Base-by-base conservation (phyloP, 2,329 filamentous ascomycete species). In the Sclerotinia glacialis region DNA sequence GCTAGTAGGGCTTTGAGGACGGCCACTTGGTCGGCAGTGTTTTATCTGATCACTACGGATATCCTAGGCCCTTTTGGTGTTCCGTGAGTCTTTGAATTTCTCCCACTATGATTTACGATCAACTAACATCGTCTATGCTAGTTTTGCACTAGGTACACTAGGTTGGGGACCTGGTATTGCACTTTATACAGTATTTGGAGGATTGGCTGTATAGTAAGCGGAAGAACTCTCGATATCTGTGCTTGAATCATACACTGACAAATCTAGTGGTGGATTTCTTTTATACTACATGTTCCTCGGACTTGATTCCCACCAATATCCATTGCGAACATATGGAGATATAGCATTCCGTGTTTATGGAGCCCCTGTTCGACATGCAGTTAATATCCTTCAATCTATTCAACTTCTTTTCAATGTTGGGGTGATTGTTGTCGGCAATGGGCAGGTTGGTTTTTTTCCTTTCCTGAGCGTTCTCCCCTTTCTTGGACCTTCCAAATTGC, bases 1-100 rank as follows among this genome's bases (percentile, higher is more conserved):
- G 81, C 81, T 1, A 78, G 77, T 31, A 78, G 81, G 7, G 78
- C 79, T 1, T 69, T 81, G 67, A 76, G 81, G 12, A 83, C 81
- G 0, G 81, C 81, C 0, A 78, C 77, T 2, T 77, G 78, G 74
- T 79, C 80, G 6, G 79, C 81, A 12, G 74, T 79, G 50, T 83
- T 83, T 71, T 68, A 69, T 47, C 16, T 69, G 28, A 70, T 70
- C 16, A 68, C 69, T 2, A 69, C 68, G 9, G 69, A 70, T 61
- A 69, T 69, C 26, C 23, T 69, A 16, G 69, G 69, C 28, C 63
- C 66, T n/a, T 68, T 66, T 54, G 40, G 53, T 37, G 54, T 68
- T 49, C 55, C 66, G 64, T 70, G 68, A 54, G 73, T 46, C 3
- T 23, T 34, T 26, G 6, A 31, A 16, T 55, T 4, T n/a, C 42